A percentile compares a stretch with the other conserved stretches of the same genome.
Evolutionary conservation across 495 filamentous ascomycete species (phyloP).

Genomic region (Trichoderma asperelloides): DNA sequence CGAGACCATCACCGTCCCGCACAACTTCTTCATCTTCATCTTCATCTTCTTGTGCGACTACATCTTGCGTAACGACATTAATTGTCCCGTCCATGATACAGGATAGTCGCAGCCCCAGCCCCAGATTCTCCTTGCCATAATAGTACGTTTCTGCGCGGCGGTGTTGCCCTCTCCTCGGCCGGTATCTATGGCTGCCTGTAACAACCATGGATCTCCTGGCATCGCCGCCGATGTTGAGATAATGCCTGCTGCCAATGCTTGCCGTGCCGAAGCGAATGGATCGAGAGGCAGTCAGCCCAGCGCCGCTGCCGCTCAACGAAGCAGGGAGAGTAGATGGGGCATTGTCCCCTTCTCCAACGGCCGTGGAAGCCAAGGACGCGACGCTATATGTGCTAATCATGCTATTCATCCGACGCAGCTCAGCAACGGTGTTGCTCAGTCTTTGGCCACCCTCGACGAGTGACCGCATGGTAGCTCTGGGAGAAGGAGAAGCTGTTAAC

Average conservation of each 20-base stretch:
- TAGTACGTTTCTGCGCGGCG: not conserved
- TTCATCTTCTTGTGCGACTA: too few relatives aligned
- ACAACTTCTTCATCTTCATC: too few relatives aligned
- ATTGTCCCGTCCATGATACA: not conserved
- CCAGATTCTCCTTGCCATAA: not conserved
- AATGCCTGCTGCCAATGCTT: conserved; percentile 18
- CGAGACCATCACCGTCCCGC: not conserved
- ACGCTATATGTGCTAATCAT: conserved; percentile 21
- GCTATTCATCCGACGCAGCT: conserved; percentile 30
- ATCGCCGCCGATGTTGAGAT: conserved; percentile 21
- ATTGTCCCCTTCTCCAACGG: not conserved
- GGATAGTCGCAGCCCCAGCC: not conserved
- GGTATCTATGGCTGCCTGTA: not conserved
- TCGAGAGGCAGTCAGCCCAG: conserved; percentile 14
- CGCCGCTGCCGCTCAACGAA: conserved; percentile 21
- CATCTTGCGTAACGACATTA: not conserved
- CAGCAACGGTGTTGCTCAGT: conserved; percentile 17
- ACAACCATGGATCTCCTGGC: not conserved
- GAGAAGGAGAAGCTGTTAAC: not conserved
- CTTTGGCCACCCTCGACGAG: not conserved
- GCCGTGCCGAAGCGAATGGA: not conserved
- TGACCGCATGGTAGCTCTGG: not conserved
- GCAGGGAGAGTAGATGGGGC: conserved; percentile 22
- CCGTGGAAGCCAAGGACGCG: conserved; percentile 3
- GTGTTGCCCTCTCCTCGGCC: not conserved